Conservation (phyloP, 805 yeast species). For the Ogataea nakhonphanomensis region DNA sequence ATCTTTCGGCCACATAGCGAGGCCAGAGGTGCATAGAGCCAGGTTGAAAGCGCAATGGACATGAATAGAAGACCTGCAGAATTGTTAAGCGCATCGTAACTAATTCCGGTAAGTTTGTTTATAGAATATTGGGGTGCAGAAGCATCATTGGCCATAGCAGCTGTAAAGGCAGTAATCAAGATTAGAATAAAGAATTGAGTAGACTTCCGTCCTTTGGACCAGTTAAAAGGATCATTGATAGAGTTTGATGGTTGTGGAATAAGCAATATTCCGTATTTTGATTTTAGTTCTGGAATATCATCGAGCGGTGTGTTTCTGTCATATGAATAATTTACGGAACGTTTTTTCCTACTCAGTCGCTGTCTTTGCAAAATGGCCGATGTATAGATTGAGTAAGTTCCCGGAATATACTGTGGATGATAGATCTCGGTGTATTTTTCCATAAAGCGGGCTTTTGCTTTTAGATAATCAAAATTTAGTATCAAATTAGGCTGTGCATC, state of each 20-base stretch:
- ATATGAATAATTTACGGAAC: conserved; percentile 17
- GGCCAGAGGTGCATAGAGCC: conserved; percentile 44
- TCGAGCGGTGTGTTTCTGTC: conserved; percentile 14
- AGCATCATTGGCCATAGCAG: conserved; percentile 50
- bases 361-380: conserved; percentile 29
- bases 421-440: conserved; percentile 34
- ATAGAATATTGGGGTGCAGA: conserved; percentile 46
- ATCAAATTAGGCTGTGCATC: not conserved
- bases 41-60: conserved; percentile 42
- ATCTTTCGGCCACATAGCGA: conserved; percentile 43
- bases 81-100: conserved; percentile 45
- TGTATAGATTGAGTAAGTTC: conserved; percentile 52
- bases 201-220: conserved; percentile 40
- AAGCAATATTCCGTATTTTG: conserved; percentile 36
- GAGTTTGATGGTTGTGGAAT: conserved; percentile 51
- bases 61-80: conserved; percentile 48
- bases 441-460: conserved; percentile 19
- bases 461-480: not conserved
- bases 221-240: conserved; percentile 47
- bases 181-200: conserved; percentile 39
- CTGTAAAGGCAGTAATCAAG: conserved; percentile 43
- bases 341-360: conserved; percentile 4
- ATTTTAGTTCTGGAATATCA: conserved; percentile 26
- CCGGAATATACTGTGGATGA: conserved; percentile 47
- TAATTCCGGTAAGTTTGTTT: conserved; percentile 39